A percentile compares a stretch with the other conserved stretches of the same genome.
Evolutionary conservation across 1,139 yeast genomes (phyloP).

Genomic region (Debaryomyces singareniensis): DNA sequence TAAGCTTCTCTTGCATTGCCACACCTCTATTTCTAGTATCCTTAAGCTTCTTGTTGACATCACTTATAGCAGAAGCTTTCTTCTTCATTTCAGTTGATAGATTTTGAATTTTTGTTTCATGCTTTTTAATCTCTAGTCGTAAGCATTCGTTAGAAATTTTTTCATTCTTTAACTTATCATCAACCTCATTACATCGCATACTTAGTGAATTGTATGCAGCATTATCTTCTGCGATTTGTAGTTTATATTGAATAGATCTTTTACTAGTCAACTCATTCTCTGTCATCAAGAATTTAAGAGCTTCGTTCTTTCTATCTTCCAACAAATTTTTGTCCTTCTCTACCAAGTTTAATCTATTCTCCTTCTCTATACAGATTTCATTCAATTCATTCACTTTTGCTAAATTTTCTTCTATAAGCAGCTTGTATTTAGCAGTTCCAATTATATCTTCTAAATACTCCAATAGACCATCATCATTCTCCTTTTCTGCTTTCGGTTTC

Average conservation of each 20-base stretch:
- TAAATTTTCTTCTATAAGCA: conserved; percentile 61
- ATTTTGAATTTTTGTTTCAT: conserved; percentile 23
- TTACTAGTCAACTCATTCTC: conserved; percentile 59
- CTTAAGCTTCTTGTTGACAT: conserved; percentile 32
- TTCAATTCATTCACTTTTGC: conserved; percentile 61
- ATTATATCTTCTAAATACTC: conserved; percentile 96
- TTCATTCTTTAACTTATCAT: conserved; percentile 42
- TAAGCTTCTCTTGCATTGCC: conserved; percentile 67
- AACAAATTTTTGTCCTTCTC: conserved; percentile 67
- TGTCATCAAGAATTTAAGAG: conserved; percentile 55
- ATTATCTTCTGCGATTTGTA: conserved; percentile 36
- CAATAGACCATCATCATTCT: conserved; percentile 85
- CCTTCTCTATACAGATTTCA: conserved; percentile 76
- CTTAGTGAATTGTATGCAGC: conserved; percentile 34
- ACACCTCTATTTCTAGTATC: conserved; percentile 48
- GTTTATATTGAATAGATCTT: conserved; percentile 54
- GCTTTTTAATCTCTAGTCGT: conserved; percentile 26
- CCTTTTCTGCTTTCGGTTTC: conserved; percentile 94
- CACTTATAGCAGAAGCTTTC: conserved; percentile 14
- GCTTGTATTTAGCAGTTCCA: conserved; percentile 84
- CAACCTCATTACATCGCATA: conserved; percentile 25
- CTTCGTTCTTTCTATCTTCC: conserved; percentile 65
- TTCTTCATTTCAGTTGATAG: conserved; percentile 16
- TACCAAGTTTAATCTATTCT: conserved; percentile 71
- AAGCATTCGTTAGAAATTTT: conserved; percentile 39